A percentile compares a stretch with the other conserved stretches of the same genome.
Conservation (phyloP, 2,329 filamentous ascomycete species). For the Penicillium sp. region DNA sequence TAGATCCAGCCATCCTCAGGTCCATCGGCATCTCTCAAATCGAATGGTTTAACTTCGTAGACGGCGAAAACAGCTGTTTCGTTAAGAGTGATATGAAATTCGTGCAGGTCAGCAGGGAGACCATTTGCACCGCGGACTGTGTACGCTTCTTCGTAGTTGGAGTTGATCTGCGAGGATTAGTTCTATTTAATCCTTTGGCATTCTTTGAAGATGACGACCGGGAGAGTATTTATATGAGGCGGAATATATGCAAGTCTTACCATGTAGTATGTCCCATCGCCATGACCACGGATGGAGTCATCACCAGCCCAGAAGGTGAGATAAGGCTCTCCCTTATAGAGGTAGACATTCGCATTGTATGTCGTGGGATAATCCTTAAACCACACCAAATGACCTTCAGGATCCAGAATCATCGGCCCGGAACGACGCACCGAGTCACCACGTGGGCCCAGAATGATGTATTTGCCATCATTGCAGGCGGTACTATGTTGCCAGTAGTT, state of each 20-base stretch:
- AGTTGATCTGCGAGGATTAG: constrained; percentile 30
- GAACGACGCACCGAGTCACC: constrained; percentile 38
- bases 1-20: constrained; percentile 43
- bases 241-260: constrained; percentile 23
- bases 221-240: not conserved
- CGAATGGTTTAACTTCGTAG: constrained; percentile 43
- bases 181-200: not conserved
- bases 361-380: constrained; percentile 44
- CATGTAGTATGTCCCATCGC: constrained; percentile 54
- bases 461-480: constrained; percentile 44
- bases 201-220: not conserved
- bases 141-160: constrained; percentile 39
- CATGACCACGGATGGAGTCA: constrained; percentile 50
- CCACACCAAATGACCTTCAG: constrained; percentile 52
- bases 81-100: constrained; percentile 49
- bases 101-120: constrained; percentile 46
- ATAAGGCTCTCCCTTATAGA: constrained; percentile 49
- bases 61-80: constrained; percentile 49
- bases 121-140: constrained; percentile 44
- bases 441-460: constrained; percentile 47
- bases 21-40: constrained; percentile 45
- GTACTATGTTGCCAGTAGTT: constrained; percentile 29
- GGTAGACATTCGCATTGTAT: constrained; percentile 53
- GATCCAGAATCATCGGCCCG: constrained; percentile 52
- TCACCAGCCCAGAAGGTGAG: constrained; percentile 57